phyloP scores from a whole-genome alignment of 2,329 filamentous ascomycete species.

The Fusarium nygamai region DNA sequence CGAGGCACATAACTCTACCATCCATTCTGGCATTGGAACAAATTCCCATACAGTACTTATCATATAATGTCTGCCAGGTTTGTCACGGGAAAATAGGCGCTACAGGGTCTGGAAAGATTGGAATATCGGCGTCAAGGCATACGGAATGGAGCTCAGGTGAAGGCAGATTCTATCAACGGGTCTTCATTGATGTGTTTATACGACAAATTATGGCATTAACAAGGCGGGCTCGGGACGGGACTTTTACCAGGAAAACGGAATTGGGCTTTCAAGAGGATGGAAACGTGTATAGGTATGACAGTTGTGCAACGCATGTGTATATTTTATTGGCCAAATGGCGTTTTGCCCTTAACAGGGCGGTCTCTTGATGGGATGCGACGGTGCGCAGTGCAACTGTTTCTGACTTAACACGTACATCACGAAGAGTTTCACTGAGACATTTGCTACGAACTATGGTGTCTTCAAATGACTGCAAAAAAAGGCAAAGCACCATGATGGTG shows the following conservation, averaged over 20 bases:
- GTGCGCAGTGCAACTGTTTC: constrained; percentile 22
- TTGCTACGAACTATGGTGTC: neutral
- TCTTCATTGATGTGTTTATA: constrained; percentile 15
- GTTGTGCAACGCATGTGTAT: constrained; percentile 14
- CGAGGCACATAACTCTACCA: neutral
- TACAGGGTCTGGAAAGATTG: constrained; percentile 24
- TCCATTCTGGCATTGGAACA: constrained; percentile 4
- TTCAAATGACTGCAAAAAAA: neutral
- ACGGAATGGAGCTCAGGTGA: neutral
- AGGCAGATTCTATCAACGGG: neutral
- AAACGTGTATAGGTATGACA: constrained; percentile 28
- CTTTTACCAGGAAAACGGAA: constrained; percentile 4
- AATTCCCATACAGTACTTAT: constrained; percentile 16
- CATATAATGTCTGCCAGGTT: constrained; percentile 26
- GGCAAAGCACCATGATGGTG: neutral
- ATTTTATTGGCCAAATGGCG: neutral
- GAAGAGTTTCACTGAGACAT: constrained; percentile 4
- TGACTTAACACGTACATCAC: neutral
- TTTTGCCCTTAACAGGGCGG: constrained; percentile 24
- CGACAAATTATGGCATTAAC: constrained; percentile 13
- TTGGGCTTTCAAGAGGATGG: constrained; percentile 31
- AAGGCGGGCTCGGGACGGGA: constrained; percentile 7
- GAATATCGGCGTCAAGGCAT: constrained; percentile 36
- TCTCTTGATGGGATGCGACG: constrained; percentile 9
- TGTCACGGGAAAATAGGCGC: constrained; percentile 28